Evolutionary conservation across 805 yeast species (phyloP).

Genomic region (Vanderwaltozyma verrucispora): DNA sequence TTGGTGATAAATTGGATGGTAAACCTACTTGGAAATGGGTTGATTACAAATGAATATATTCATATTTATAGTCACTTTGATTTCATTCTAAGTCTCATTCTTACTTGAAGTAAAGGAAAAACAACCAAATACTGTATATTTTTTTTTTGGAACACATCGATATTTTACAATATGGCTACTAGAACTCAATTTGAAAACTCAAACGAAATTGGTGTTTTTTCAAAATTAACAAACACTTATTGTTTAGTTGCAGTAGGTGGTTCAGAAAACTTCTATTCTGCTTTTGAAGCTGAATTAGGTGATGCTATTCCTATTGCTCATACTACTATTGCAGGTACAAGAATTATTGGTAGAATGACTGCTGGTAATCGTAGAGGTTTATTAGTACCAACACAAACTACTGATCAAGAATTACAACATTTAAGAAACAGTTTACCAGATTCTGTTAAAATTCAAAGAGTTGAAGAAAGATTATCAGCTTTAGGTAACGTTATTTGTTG

Average conservation of each 20-base stretch:
- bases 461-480: conserved; percentile 95
- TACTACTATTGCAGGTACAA: conserved; percentile 95
- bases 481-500: conserved; percentile 97
- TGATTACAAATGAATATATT: too few relatives aligned
- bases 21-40: too few relatives aligned
- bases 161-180: conserved; percentile 39
- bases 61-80: too few relatives aligned
- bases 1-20: background rate
- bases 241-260: conserved; percentile 96
- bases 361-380: conserved; percentile 98
- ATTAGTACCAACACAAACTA: conserved; percentile 93
- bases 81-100: too few relatives aligned
- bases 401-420: conserved; percentile 97
- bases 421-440: conserved; percentile 95
- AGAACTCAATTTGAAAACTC: conserved; percentile 79
- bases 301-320: conserved; percentile 94
- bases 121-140: too few relatives aligned
- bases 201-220: conserved; percentile 86
- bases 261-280: conserved; percentile 77
- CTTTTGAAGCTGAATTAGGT: conserved; percentile 95
- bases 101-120: too few relatives aligned
- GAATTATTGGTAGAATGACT: conserved; percentile 96
- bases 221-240: conserved; percentile 93
- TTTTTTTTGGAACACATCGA: background rate
- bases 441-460: conserved; percentile 89